phyloP scores from a whole-genome alignment of 257 asterid species.

The Nyctanthes arbortristis region DNA sequence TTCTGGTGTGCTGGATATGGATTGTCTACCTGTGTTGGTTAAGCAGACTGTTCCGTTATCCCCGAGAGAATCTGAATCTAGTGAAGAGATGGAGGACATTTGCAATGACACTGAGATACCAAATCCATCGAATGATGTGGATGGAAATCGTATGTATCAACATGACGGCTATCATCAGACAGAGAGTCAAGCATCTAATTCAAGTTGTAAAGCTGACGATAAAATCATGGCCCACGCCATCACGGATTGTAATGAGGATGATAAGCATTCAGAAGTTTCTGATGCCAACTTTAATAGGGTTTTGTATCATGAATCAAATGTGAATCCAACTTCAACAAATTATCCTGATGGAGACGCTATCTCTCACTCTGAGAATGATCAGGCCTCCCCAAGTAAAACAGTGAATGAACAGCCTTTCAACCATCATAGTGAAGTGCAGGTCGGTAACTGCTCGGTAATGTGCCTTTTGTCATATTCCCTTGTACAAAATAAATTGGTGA shows the following conservation, averaged over 20 bases:
- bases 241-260: constrained; percentile 9
- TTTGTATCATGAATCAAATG: constrained; percentile 31
- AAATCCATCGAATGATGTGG: too few relatives aligned
- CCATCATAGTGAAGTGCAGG: constrained; percentile 50
- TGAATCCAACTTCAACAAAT: constrained; percentile 33
- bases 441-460: constrained; percentile 23
- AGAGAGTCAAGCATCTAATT: constrained; percentile 26
- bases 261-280: constrained; percentile 15
- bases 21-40: constrained; percentile 4
- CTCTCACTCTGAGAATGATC: constrained; percentile 44
- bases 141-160: constrained; percentile 26
- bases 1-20: neutral
- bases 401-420: constrained; percentile 35
- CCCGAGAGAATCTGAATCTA: neutral
- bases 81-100: neutral
- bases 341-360: constrained; percentile 38
- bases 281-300: constrained; percentile 25
- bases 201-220: constrained; percentile 26
- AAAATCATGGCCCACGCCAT: constrained; percentile 11
- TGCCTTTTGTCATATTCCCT: constrained; percentile 1
- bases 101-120: neutral
- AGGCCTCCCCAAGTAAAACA: constrained; percentile 34
- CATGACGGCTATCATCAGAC: constrained; percentile 21
- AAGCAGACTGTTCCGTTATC: neutral
- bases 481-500: neutral